Evolutionary conservation across 306 rosid genomes (phyloP), one percentile per base, ranked within the genome.

Genomic region (Adenanthera pavonina): DNA sequence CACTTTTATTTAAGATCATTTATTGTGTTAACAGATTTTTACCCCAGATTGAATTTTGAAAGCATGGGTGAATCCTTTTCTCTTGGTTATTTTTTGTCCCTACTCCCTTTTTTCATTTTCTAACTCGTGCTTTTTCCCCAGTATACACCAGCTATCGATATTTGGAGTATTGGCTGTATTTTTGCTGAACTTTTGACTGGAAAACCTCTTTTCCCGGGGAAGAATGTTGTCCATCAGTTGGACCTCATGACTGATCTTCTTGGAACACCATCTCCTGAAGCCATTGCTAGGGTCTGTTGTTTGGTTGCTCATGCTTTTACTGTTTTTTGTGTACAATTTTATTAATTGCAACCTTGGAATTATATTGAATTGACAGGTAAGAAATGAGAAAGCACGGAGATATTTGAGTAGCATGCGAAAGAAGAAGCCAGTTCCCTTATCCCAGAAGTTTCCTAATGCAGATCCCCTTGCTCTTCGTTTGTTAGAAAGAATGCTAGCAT

Each of bases 81-180:
- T 25, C 30, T 25, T 25, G 30, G 30, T 25, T 25, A 25, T 25
- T 25, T 25, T 25, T 25, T 25, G 30, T 25, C 30, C 30, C 30
- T 25, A 25, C 1, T 25, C 30, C 30, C 30, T 25, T 25, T 25
- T 25, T 25, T 25, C 30, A 25, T 25, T 25, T 25, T 25, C 30
- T 25, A 25, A 25, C 30, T 25, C 30, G 30, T 25, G 30, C 30
- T 25, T 25, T 25, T 25, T 25, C 82, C 69, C 35, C 97, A 96
- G 99, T 96, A 96, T 84, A 96, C 99, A 66, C 99, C 99, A 10
- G 99, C 99, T 77, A 96, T 96, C 87, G 99, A 96, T 87, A 91
- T 89, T 85, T 96, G 99, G 99, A 96, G 99, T 92, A 96, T 96
- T 83, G 99, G 99, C 54, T 96, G 99, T 93, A 96, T 96, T 74